A percentile compares a stretch with the other conserved stretches of the same genome.
phyloP scores from a whole-genome alignment of 2,329 filamentous ascomycete genomes.

The Pyrenophora tritici-repentis region DNA sequence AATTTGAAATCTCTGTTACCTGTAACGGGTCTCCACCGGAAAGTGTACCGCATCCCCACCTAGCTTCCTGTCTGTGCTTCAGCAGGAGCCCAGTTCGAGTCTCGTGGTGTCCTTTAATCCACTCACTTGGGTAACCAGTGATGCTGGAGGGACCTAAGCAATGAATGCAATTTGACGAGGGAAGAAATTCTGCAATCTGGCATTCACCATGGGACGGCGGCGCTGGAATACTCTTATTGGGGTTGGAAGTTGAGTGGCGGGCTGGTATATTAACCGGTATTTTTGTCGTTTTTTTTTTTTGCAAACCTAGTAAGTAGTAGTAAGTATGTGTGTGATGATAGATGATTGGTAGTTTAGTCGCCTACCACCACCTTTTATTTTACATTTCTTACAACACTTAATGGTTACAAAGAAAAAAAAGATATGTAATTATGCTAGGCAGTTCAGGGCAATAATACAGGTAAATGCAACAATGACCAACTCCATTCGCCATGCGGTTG shows the following conservation, averaged over 20 bases:
- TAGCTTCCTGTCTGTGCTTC: slow-evolving; percentile 37
- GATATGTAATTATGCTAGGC: too few species aligned
- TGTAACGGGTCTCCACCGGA: slow-evolving; percentile 45
- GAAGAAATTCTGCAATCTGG: slow-evolving; percentile 51
- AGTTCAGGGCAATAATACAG: too few species aligned
- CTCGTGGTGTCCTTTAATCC: slow-evolving; percentile 45
- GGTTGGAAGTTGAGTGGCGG: slow-evolving; percentile 44
- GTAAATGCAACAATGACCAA: not conserved
- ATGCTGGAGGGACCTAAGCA: slow-evolving; percentile 51
- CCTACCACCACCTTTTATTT: too few species aligned
- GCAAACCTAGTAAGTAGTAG: too few species aligned
- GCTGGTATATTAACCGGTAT: slow-evolving; percentile 46
- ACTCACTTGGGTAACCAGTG: slow-evolving; percentile 49
- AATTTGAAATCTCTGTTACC: slow-evolving; percentile 22
- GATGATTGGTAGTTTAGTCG: too few species aligned
- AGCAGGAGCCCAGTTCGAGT: slow-evolving; percentile 51
- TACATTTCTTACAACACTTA: too few species aligned
- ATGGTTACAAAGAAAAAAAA: too few species aligned
- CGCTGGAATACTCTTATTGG: slow-evolving; percentile 47
- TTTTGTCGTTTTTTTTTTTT: slow-evolving; percentile 30
- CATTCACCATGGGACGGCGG: slow-evolving; percentile 50
- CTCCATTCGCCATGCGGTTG: slow-evolving; percentile 11
- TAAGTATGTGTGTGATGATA: too few species aligned
- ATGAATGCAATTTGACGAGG: slow-evolving; percentile 50
- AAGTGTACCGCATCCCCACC: slow-evolving; percentile 42